A percentile compares a stretch with the other conserved stretches of the same genome.
These are phyloP conservation scores for Chlamydomonas incerta DNA, from an alignment of 139 green algal species.

Conservation along the genomic window DNA sequence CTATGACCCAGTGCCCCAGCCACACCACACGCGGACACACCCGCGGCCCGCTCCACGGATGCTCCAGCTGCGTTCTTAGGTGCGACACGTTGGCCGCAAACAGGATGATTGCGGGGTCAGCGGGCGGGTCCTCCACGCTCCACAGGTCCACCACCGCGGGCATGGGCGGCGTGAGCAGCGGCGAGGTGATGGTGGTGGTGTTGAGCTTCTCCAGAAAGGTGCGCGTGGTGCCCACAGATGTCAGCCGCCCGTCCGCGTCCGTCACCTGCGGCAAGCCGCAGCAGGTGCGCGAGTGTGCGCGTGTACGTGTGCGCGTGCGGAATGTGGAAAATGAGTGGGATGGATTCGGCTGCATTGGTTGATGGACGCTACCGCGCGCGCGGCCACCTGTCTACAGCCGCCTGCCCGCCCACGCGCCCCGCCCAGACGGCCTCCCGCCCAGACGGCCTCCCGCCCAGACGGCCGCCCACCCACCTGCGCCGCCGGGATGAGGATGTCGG, in stretches of 20 bases:
- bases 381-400: too few relatives aligned
- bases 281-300: neutral
- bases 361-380: neutral
- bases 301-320: too few relatives aligned
- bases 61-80: neutral
- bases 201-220: conserved; percentile 29
- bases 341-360: too few relatives aligned
- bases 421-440: neutral
- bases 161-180: neutral
- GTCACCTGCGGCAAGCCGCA: neutral
- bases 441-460: neutral
- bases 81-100: neutral
- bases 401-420: neutral
- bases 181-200: too few relatives aligned
- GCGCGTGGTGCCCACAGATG: neutral
- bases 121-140: conserved; percentile 18
- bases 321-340: too few relatives aligned
- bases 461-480: neutral
- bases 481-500: conserved; percentile 49
- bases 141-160: neutral
- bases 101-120: neutral
- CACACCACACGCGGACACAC: neutral
- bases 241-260: neutral
- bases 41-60: neutral
- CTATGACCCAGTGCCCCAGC: neutral